phyloP scores from a whole-genome alignment of 768 basidiomycete species.

The Suillus lakei region DNA sequence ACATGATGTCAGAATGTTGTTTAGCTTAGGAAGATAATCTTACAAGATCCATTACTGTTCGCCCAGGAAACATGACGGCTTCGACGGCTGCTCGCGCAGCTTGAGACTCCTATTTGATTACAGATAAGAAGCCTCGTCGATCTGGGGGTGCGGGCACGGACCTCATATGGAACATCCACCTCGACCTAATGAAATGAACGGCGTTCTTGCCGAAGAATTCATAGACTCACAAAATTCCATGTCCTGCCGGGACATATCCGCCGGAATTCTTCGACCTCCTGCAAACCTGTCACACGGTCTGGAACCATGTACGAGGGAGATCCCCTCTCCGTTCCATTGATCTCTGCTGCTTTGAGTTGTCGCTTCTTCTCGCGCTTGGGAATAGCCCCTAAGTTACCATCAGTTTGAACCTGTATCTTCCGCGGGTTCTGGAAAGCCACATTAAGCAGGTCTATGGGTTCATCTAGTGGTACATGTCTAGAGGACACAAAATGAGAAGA shows the following conservation, averaged over 20 bases:
- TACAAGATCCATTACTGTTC: conserved; percentile 92
- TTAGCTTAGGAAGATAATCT: conserved; percentile 21
- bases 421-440: conserved; percentile 97
- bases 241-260: conserved; percentile 73
- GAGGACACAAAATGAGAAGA: conserved; percentile 6
- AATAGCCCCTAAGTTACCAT: conserved; percentile 50
- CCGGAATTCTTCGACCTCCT: conserved; percentile 78
- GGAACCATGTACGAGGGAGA: conserved; percentile 73
- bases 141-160: conserved; percentile 32
- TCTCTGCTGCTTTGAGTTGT: conserved; percentile 16
- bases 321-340: conserved; percentile 12
- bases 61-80: conserved; percentile 75
- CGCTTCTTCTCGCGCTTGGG: conserved; percentile 49
- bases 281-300: conserved; percentile 81
- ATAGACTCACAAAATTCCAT: conserved; percentile 83
- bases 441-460: conserved; percentile 91
- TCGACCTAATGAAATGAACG: conserved; percentile 62
- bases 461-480: conserved; percentile 73
- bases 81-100: conserved; percentile 58
- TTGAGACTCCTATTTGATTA: conserved; percentile 63
- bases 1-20: conserved; percentile 10
- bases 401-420: conserved; percentile 55
- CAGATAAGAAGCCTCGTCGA: conserved; percentile 12
- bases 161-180: conserved; percentile 82
- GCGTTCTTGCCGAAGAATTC: background rate